Evolutionary conservation across 2,329 filamentous ascomycete species (phyloP).

Genomic region (Drechslerella dactyloides): DNA sequence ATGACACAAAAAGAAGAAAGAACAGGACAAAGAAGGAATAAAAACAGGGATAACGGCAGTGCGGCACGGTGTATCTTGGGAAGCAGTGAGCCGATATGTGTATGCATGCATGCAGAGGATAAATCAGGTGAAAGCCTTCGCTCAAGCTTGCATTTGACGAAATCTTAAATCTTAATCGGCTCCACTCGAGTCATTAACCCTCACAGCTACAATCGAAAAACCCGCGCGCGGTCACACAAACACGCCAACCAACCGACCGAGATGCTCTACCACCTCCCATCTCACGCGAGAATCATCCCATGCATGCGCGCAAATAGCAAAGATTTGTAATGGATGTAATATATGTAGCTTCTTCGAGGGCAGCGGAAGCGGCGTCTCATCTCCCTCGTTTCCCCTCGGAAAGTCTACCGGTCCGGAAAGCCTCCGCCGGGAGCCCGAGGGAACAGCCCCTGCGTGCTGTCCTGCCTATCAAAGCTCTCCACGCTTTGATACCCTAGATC

Average conservation of each 20-base stretch:
- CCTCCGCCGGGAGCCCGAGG: slow-evolving; percentile 1
- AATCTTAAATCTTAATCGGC: no score
- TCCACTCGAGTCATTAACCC: no score
- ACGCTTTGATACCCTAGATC: slow-evolving; percentile 46
- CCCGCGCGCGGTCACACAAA: no score
- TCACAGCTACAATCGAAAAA: no score
- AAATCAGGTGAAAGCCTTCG: no score
- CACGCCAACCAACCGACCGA: no score
- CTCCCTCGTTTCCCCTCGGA: background rate
- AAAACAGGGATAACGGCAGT: background rate
- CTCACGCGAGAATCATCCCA: no score
- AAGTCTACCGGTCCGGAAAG: background rate
- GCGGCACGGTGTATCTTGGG: slow-evolving; percentile 2
- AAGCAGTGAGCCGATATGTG: background rate
- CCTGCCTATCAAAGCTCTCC: slow-evolving; percentile 37
- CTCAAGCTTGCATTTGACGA: no score
- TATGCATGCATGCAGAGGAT: no score
- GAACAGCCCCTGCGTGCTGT: slow-evolving; percentile 42
- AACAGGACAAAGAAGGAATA: background rate
- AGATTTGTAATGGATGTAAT: background rate
- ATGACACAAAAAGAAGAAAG: slow-evolving; percentile 2
- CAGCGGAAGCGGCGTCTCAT: background rate
- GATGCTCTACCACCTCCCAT: no score
- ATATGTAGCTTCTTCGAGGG: background rate
- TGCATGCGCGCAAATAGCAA: no score